phyloP scores from a whole-genome alignment of 805 yeast genomes.

The Cyberlindnera xishuangbannaensis region DNA sequence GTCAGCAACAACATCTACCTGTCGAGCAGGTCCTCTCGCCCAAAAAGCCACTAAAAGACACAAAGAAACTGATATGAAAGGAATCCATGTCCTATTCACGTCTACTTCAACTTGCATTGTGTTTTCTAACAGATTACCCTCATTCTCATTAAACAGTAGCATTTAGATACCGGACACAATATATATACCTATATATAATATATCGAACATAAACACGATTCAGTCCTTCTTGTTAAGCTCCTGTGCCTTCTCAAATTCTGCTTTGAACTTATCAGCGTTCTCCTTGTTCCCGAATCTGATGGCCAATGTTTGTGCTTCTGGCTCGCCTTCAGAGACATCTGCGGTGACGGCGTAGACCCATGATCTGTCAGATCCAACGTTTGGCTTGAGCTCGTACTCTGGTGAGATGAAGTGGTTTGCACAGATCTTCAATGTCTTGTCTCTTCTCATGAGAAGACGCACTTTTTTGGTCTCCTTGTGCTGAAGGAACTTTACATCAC shows the following conservation, averaged over 20 bases:
- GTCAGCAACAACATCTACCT: too few species aligned
- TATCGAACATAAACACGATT: background rate
- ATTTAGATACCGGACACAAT: too few species aligned
- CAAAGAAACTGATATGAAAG: background rate
- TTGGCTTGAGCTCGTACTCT: slow-evolving; percentile 80
- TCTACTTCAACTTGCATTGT: too few species aligned
- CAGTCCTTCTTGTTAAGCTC: slow-evolving; percentile 49
- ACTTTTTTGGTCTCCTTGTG: slow-evolving; percentile 80
- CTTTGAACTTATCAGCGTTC: slow-evolving; percentile 93
- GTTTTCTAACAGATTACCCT: too few species aligned
- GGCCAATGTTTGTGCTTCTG: slow-evolving; percentile 95
- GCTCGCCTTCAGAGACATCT: slow-evolving; percentile 90
- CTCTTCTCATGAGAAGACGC: slow-evolving; percentile 97
- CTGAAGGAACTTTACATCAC: slow-evolving; percentile 92
- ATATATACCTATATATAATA: background rate
- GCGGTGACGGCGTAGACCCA: slow-evolving; percentile 97
- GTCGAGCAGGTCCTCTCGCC: too few species aligned
- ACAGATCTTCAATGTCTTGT: slow-evolving; percentile 95
- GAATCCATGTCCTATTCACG: too few species aligned
- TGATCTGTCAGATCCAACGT: slow-evolving; percentile 95
- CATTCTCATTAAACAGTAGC: too few species aligned
- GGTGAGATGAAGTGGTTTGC: slow-evolving; percentile 90
- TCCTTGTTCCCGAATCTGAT: slow-evolving; percentile 90
- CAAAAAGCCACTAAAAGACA: slow-evolving; percentile 1
- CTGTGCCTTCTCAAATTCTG: slow-evolving; percentile 83